A percentile compares a stretch with the other conserved stretches of the same genome.
phyloP scores from a whole-genome alignment of 306 rosid species.

The Sicyos baderoa region DNA sequence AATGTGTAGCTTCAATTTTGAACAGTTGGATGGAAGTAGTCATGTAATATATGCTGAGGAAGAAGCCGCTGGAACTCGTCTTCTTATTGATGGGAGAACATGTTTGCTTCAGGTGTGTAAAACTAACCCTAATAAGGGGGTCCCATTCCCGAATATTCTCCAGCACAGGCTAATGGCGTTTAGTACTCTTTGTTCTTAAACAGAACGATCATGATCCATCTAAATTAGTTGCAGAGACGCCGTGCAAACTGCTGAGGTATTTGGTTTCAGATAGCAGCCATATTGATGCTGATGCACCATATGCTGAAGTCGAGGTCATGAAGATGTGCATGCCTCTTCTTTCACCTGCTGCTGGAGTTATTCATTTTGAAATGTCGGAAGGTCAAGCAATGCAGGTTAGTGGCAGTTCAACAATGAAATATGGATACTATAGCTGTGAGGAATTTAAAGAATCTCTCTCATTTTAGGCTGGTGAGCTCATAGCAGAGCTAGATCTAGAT shows the following conservation, averaged over 20 bases:
- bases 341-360: slow-evolving; percentile 90
- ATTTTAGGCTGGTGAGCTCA: slow-evolving; percentile 80
- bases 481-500: slow-evolving; percentile 91
- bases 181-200: slow-evolving; percentile 29
- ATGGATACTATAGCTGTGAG: slow-evolving; percentile 13
- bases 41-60: slow-evolving; percentile 96
- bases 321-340: slow-evolving; percentile 99
- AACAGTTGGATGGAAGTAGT: slow-evolving; percentile 96
- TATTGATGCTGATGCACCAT: slow-evolving; percentile 80
- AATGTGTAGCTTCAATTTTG: slow-evolving; percentile 27
- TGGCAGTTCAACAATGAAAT: slow-evolving; percentile 19
- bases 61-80: slow-evolving; percentile 99
- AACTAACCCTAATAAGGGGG: slow-evolving; percentile 12
- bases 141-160: not conserved
- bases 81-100: slow-evolving; percentile 97
- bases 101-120: slow-evolving; percentile 93
- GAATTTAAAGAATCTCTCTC: slow-evolving; percentile 18
- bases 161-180: slow-evolving; percentile 19
- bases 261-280: slow-evolving; percentile 67
- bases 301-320: slow-evolving; percentile 99
- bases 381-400: slow-evolving; percentile 99
- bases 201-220: slow-evolving; percentile 98
- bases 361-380: slow-evolving; percentile 83
- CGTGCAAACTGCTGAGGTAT: slow-evolving; percentile 86
- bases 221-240: slow-evolving; percentile 89